These are phyloP conservation scores for Daucus carota DNA, from an alignment of 129 eudicot species.

Conservation along the genomic window DH1_v3.0 NC_030383.2:56325001-56325500, in stretches of 20 bases:
- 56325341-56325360: constrained; percentile 9
- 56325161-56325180: not conserved
- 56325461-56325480: not conserved
- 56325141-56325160: not conserved
- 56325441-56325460: not conserved
- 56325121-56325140: not conserved
- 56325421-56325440: not conserved
- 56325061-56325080: constrained; percentile 21
- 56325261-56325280: not conserved
- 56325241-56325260: constrained; percentile 1
- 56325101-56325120: not conserved
- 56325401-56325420: not conserved
- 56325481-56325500: not conserved
- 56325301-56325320: not conserved
- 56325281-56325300: constrained; percentile 4
- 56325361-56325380: not conserved
- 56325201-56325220: not conserved
- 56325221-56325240: not conserved
- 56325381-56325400: not conserved
- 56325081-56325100: not conserved
- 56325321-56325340: not conserved
- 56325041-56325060: constrained; percentile 46
- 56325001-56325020: constrained; percentile 77
- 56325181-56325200: not conserved
- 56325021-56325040: constrained; percentile 44